Percentiles rank a stretch among this genome's conserved stretches.
phyloP scores from a whole-genome alignment of 2,329 filamentous ascomycete genomes.

The Pyricularia sp. region DNA sequence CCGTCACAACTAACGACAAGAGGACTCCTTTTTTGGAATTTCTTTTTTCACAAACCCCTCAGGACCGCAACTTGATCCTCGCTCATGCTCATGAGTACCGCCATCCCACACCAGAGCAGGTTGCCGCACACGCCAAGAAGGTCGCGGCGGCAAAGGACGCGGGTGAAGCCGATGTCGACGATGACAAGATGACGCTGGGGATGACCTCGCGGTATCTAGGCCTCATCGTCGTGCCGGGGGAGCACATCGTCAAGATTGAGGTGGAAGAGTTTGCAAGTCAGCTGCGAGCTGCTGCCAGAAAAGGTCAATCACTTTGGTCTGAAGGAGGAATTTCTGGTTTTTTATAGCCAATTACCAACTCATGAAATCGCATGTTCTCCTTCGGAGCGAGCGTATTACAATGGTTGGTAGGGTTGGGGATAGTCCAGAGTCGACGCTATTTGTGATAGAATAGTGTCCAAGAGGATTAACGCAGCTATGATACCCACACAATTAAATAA shows the following conservation, averaged over 20 bases:
- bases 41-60: background rate
- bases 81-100: slow-evolving; percentile 85
- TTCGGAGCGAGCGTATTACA: background rate
- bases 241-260: slow-evolving; percentile 81
- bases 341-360: background rate
- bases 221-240: slow-evolving; percentile 78
- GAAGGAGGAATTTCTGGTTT: background rate
- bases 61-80: slow-evolving; percentile 87
- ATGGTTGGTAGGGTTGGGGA: background rate
- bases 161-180: slow-evolving; percentile 19
- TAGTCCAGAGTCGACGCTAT: background rate
- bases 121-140: slow-evolving; percentile 26
- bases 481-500: background rate
- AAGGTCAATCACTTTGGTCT: background rate
- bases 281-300: slow-evolving; percentile 17
- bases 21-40: background rate
- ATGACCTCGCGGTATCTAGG: slow-evolving; percentile 84
- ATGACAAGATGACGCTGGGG: slow-evolving; percentile 46
- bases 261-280: slow-evolving; percentile 66
- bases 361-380: background rate
- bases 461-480: background rate
- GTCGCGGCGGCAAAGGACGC: slow-evolving; percentile 24
- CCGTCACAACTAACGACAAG: background rate
- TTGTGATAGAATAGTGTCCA: background rate
- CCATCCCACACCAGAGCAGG: slow-evolving; percentile 48